These are phyloP conservation scores for Didymella sp. DNA, from an alignment of 2,329 filamentous ascomycete species.

Conservation along the genomic window DNA sequence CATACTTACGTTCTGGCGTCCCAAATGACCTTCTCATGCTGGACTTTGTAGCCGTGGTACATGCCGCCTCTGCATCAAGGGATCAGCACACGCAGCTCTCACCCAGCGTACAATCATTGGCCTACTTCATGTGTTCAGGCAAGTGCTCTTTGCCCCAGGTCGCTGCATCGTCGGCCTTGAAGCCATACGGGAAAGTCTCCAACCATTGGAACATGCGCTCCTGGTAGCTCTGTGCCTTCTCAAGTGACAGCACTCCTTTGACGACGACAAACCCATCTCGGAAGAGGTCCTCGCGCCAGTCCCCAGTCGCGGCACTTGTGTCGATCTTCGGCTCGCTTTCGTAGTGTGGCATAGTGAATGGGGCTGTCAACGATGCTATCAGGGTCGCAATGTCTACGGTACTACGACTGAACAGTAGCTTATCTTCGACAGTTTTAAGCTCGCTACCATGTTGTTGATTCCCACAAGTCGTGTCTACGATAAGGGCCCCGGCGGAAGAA, in stretches of 20 bases:
- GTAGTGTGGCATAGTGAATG: not conserved
- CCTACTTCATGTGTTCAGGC: conserved; percentile 38
- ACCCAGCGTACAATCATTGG: no score
- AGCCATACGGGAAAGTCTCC: conserved; percentile 37
- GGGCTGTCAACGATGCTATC: not conserved
- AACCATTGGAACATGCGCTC: conserved; percentile 44
- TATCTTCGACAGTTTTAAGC: not conserved
- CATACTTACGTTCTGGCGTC: conserved; percentile 44
- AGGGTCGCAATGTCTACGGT: not conserved
- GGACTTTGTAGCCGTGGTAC: conserved; percentile 49
- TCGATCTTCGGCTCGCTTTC: not conserved
- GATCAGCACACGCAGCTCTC: not conserved
- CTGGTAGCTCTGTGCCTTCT: conserved; percentile 36
- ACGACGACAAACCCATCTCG: conserved; percentile 40
- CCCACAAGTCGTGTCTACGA: not conserved
- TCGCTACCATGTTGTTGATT: not conserved
- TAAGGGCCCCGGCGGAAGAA: not conserved
- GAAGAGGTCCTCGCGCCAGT: conserved; percentile 44
- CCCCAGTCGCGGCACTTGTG: conserved; percentile 17
- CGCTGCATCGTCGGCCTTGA: conserved; percentile 39
- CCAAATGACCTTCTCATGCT: conserved; percentile 56
- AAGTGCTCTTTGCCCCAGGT: conserved; percentile 57
- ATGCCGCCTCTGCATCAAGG: conserved; percentile 35
- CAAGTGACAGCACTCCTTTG: conserved; percentile 32
- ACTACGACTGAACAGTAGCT: not conserved